phyloP scores from a whole-genome alignment of 352 stramenopile genomes.

The Blastocystis sp. region DNA sequence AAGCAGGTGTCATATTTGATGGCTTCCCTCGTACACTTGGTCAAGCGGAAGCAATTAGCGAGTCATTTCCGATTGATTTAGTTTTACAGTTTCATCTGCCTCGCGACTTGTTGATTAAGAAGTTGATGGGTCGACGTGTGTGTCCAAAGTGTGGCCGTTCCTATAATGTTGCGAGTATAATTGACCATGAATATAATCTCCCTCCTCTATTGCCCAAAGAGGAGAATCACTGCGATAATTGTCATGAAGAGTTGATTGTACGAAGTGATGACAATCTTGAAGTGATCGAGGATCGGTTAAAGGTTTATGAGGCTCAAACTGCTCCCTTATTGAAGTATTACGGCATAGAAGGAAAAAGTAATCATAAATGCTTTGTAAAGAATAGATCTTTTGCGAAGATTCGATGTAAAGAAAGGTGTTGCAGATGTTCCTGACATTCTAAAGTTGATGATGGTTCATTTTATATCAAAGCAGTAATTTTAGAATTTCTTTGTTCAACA shows the following conservation, averaged over 20 bases:
- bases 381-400: conserved; percentile 34
- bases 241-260: conserved; percentile 31
- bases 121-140: conserved; percentile 11
- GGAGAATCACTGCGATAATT: conserved; percentile 13
- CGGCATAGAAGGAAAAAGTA: conserved; percentile 33
- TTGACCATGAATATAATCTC: conserved; percentile 1
- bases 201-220: conserved; percentile 44
- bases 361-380: background rate
- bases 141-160: conserved; percentile 29
- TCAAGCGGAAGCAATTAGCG: background rate
- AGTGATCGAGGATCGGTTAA: conserved; percentile 49
- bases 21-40: conserved; percentile 38
- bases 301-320: conserved; percentile 32
- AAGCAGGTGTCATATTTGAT: conserved; percentile 55
- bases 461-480: conserved; percentile 7
- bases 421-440: conserved; percentile 50
- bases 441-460: conserved; percentile 23
- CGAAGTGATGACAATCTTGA: conserved; percentile 41
- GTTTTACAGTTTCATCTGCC: conserved; percentile 53
- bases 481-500: background rate
- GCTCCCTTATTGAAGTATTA: conserved; percentile 8
- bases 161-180: conserved; percentile 53
- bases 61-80: conserved; percentile 5
- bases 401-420: conserved; percentile 52
- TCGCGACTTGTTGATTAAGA: conserved; percentile 27